Evolutionary conservation across 495 filamentous ascomycete genomes (phyloP).

Genomic region (Neurospora sp.): DNA sequence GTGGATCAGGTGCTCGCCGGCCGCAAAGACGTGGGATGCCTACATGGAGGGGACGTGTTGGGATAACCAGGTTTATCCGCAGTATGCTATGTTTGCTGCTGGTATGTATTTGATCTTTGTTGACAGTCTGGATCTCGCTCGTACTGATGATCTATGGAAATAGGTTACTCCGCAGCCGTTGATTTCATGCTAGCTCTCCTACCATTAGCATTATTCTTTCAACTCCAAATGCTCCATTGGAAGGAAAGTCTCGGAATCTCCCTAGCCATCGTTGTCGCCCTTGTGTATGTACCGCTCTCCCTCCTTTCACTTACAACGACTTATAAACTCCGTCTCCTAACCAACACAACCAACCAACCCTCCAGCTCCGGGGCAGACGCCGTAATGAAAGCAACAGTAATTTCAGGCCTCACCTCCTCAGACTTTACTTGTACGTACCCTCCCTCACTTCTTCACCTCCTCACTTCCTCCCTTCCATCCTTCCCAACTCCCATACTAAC

Average conservation of each 20-base stretch:
- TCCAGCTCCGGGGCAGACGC: conserved; percentile 21
- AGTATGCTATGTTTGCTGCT: conserved; percentile 18
- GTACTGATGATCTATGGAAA: not conserved
- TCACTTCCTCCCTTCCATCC: not conserved
- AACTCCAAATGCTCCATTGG: conserved; percentile 20
- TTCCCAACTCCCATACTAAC: not conserved
- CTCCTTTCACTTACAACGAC: not conserved
- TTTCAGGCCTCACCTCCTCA: conserved; percentile 13
- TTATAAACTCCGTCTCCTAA: not conserved
- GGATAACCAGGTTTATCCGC: conserved; percentile 8
- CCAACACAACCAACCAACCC: not conserved
- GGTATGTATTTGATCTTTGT: conserved; percentile 2
- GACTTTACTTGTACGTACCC: conserved; percentile 19
- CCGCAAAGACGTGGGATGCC: conserved; percentile 21
- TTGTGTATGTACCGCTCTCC: conserved; percentile 21
- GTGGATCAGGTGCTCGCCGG: conserved; percentile 25
- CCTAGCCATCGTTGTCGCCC: conserved; percentile 32
- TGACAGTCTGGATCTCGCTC: not conserved
- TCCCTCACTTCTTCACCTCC: not conserved
- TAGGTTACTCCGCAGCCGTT: conserved; percentile 26
- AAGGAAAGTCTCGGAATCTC: conserved; percentile 29
- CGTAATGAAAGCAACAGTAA: conserved; percentile 20
- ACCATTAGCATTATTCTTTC: conserved; percentile 24
- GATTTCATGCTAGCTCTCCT: conserved; percentile 28
- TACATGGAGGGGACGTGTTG: conserved; percentile 24